Conservation (phyloP, 192 early-diverging fungal genomes). For the Podila clonocystis region DNA sequence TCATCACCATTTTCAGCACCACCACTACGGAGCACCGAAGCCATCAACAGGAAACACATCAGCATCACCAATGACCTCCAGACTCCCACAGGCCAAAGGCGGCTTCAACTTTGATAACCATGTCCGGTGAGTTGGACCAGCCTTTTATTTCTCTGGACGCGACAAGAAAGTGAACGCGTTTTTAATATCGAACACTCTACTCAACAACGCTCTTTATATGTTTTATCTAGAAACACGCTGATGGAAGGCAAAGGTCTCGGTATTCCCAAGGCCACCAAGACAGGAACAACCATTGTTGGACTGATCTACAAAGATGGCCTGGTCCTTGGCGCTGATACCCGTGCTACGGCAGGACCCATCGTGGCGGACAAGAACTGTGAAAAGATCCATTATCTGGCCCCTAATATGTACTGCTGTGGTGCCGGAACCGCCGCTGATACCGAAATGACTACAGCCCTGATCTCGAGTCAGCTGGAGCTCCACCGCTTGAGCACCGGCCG, state of each 20-base stretch:
- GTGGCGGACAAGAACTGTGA: constrained; percentile 99
- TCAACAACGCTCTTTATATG: background rate
- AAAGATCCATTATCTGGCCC: constrained; percentile 98
- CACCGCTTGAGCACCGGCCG: constrained; percentile 92
- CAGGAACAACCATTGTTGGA: constrained; percentile 98
- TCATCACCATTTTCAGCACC: too few species aligned
- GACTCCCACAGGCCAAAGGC: constrained; percentile 58
- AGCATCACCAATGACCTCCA: constrained; percentile 61
- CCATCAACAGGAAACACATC: too few species aligned
- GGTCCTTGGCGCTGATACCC: constrained; percentile 95
- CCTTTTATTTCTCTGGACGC: background rate
- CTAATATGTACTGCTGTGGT: constrained; percentile 98
- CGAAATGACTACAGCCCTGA: constrained; percentile 92
- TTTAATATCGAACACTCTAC: background rate
- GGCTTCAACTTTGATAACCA: constrained; percentile 93
- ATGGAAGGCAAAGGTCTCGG: constrained; percentile 81
- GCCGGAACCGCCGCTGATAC: constrained; percentile 99
- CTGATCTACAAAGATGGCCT: constrained; percentile 95
- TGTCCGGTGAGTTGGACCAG: constrained; percentile 62
- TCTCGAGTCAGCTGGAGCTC: constrained; percentile 94
- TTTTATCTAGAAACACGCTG: constrained; percentile 71
- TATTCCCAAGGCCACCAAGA: constrained; percentile 87
- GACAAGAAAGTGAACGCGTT: too few species aligned
- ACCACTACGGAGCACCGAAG: too few species aligned
- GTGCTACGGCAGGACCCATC: constrained; percentile 94